Evolutionary conservation across 768 basidiomycete species (phyloP), one percentile per base, ranked within the genome.

Genomic region (Amanita thiersii): DNA sequence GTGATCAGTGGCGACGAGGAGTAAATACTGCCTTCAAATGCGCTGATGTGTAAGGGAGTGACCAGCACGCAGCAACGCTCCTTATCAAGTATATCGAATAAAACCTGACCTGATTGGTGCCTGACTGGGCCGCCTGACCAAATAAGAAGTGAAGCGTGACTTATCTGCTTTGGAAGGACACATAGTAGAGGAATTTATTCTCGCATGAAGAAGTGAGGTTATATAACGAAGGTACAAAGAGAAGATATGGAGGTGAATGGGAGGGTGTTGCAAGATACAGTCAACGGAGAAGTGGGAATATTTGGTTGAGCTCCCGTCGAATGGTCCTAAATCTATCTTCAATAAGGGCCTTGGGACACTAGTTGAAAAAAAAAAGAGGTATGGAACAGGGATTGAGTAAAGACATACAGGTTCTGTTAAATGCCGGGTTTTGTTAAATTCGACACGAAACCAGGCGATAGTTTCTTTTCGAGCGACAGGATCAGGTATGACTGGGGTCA

Each of bases 371-470:
- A 34, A 29, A 47, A 35, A 25, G 17, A 15, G 40, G 15, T 25
- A 14, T 20, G 29, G 2, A 30, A 32, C 14, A 29, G 36, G 36
- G 25, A 4, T 17, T 38, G 20, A 23, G 19, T 24, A 18, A 33
- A 31, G 38, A 47, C 71, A 40, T 51, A 87, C 86, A 47, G 65
- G 56, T 53, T 87, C 79, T 8, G 65, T 56, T 29, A 84, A 52
- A 52, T 77, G 55, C 45, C 58, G 69, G 50, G 77, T 79, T 45
- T 76, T 65, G 53, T 86, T 79, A 50, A 88, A 75, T 58, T 87
- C 84, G 37, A 62, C 53, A 20, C 86, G 77, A 57, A 88, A 74
- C 83, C 86, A 89, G 15, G 56, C 52, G 5, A 86, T 59, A 0
- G 85, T 85, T 51, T 88, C 85, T 45, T 59, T 58, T 45, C 86